Conservation (phyloP, 2,329 filamentous ascomycete species). For the Colletotrichum australisinense region DNA sequence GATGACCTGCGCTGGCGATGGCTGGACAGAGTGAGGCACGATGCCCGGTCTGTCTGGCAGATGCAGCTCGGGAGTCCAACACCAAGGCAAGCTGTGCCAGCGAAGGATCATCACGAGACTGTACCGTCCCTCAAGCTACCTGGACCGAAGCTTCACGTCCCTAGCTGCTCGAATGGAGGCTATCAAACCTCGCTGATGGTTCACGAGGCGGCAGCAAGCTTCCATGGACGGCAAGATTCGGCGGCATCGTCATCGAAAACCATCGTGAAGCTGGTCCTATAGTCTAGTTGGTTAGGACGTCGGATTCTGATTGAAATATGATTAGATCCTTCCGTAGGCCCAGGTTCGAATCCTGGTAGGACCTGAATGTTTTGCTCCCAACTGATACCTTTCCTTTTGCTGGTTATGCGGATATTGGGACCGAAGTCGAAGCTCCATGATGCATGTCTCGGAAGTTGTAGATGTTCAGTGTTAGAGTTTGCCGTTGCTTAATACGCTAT, state of each 20-base stretch:
- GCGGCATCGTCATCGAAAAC: neutral
- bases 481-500: too few relatives aligned
- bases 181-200: neutral
- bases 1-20: conserved; percentile 59
- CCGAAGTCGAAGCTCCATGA: too few relatives aligned
- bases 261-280: conserved; percentile 1
- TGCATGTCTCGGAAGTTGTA: neutral
- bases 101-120: neutral
- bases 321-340: conserved; percentile 27
- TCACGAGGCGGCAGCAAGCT: neutral
- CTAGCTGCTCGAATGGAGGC: neutral
- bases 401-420: neutral
- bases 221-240: neutral
- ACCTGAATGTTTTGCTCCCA: neutral
- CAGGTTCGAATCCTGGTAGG: conserved; percentile 33
- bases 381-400: neutral
- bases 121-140: neutral
- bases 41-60: too few relatives aligned
- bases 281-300: conserved; percentile 35
- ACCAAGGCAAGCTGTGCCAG: neutral
- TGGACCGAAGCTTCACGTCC: too few relatives aligned
- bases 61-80: neutral
- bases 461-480: neutral
- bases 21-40: conserved; percentile 48
- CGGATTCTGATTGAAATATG: conserved; percentile 20